These are phyloP conservation scores for Saccharomycopsis fodiens DNA, from an alignment of 805 yeast species.

Conservation along the genomic window DNA sequence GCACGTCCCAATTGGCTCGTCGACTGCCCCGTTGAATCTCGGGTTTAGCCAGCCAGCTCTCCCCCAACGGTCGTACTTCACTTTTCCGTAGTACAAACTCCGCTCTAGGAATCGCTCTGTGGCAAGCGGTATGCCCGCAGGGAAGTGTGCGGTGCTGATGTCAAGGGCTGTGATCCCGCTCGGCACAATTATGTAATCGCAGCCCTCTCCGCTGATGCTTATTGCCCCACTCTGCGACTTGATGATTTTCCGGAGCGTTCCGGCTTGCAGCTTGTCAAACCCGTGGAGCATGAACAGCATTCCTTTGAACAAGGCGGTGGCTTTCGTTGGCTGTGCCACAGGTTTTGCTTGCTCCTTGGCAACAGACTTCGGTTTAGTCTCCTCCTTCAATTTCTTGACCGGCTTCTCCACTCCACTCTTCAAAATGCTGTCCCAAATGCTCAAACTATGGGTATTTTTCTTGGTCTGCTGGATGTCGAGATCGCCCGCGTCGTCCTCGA, in stretches of 20 bases:
- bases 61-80: constrained; percentile 57
- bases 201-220: constrained; percentile 29
- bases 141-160: constrained; percentile 21
- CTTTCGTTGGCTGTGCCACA: neutral
- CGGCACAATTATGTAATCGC: constrained; percentile 21
- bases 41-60: constrained; percentile 34
- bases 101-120: constrained; percentile 84
- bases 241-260: constrained; percentile 10
- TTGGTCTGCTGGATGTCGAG: constrained; percentile 14
- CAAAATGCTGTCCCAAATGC: constrained; percentile 16
- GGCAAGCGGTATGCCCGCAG: constrained; percentile 30
- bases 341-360: no score
- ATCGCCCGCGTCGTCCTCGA: constrained; percentile 6
- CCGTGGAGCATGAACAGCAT: constrained; percentile 7
- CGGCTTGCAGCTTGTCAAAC: constrained; percentile 5
- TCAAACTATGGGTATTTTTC: constrained; percentile 15
- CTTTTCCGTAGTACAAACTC: constrained; percentile 47
- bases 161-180: constrained; percentile 22
- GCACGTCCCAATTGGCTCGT: constrained; percentile 36
- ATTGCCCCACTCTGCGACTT: constrained; percentile 22
- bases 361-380: neutral
- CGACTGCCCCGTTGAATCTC: constrained; percentile 24
- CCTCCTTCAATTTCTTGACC: no score
- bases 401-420: neutral
- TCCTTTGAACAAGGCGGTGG: constrained; percentile 7